Evolutionary conservation across 1,139 yeast genomes (phyloP).

Genomic region (Wickerhamomyces sp.): DNA sequence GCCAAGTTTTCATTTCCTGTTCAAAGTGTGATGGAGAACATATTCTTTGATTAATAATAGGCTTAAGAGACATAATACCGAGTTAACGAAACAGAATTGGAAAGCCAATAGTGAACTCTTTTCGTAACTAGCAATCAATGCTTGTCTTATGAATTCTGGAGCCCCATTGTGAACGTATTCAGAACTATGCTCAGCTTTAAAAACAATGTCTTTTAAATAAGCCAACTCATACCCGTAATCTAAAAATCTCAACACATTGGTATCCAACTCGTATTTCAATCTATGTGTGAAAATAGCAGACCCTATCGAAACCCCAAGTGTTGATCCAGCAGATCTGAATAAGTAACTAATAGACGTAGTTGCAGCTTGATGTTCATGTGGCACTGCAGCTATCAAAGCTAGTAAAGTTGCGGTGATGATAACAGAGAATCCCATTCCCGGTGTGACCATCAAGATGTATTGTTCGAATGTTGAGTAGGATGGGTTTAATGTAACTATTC

Average conservation of each 20-base stretch:
- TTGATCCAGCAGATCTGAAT: constrained; percentile 70
- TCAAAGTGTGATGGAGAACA: constrained; percentile 31
- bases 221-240: constrained; percentile 29
- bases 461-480: constrained; percentile 32
- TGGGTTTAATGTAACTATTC: constrained; percentile 34
- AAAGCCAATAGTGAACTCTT: constrained; percentile 51
- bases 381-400: constrained; percentile 51
- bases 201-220: constrained; percentile 41
- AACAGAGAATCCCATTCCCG: constrained; percentile 57
- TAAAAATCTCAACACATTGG: constrained; percentile 24
- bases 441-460: constrained; percentile 32
- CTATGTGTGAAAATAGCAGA: constrained; percentile 57
- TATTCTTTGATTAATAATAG: constrained; percentile 36
- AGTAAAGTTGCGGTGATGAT: constrained; percentile 63
- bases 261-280: constrained; percentile 21
- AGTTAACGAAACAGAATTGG: constrained; percentile 37
- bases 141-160: constrained; percentile 43
- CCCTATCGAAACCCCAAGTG: constrained; percentile 63
- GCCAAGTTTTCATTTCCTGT: constrained; percentile 20
- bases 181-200: constrained; percentile 50
- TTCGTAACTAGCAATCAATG: constrained; percentile 45
- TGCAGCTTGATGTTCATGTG: constrained; percentile 61
- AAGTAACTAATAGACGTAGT: constrained; percentile 75
- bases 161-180: constrained; percentile 47
- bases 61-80: constrained; percentile 35